Evolutionary conservation across 2,329 filamentous ascomycete genomes (phyloP).

Genomic region (Ophiostoma piceae): DNA sequence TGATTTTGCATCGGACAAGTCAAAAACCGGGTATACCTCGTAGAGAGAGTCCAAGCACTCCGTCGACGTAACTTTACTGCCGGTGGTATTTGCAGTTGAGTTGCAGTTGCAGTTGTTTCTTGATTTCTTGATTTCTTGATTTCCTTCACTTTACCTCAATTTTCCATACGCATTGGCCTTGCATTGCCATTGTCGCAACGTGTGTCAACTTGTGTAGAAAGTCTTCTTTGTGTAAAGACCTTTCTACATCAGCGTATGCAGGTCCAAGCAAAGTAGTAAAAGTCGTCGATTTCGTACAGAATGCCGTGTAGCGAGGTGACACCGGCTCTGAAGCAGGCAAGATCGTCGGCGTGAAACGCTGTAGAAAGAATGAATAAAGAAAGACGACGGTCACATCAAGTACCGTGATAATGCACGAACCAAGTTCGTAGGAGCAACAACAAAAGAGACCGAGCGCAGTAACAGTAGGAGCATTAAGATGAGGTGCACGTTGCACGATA

Average conservation of each 20-base stretch:
- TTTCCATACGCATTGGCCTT: neutral
- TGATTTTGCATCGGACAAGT: too few species aligned
- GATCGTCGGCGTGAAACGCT: neutral
- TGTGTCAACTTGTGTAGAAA: too few species aligned
- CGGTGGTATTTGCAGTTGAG: too few species aligned
- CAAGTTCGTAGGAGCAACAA: neutral
- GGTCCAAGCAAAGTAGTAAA: neutral
- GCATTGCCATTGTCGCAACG: too few species aligned
- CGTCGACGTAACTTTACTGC: neutral
- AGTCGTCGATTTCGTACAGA: neutral
- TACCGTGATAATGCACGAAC: neutral
- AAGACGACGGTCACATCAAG: too few species aligned
- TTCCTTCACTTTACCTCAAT: too few species aligned
- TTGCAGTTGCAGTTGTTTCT: neutral
- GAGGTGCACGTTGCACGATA: too few species aligned
- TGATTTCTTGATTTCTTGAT: neutral
- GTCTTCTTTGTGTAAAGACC: too few species aligned
- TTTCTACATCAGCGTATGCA: neutral
- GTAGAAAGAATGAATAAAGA: too few species aligned
- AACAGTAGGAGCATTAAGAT: neutral
- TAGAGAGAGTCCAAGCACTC: neutral
- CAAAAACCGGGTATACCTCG: too few species aligned
- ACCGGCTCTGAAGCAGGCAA: neutral
- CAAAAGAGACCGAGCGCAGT: neutral
- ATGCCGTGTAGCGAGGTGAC: neutral